Evolutionary conservation across 2,329 filamentous ascomycete genomes (phyloP), one percentile per base, ranked within the genome.

Genomic region (Aspergillus eucalypticola): DNA sequence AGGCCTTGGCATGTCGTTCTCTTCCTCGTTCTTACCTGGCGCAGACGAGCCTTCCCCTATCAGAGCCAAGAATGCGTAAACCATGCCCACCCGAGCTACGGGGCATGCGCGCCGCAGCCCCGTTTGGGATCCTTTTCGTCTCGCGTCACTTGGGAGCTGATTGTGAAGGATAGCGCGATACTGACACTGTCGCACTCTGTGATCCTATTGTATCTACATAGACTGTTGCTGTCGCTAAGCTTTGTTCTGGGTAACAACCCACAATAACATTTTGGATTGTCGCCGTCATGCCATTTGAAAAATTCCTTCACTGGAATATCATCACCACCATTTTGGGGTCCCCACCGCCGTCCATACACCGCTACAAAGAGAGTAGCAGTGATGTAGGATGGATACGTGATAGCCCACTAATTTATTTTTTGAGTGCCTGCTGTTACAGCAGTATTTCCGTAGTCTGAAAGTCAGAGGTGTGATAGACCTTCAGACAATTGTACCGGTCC

Each of bases 1-100:
- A 21, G n/a, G 39, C 21, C 53, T 55, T 55, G 53, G 53, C 53
- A 55, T 46, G 29, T n/a, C 42, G 39, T 23, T 25, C 25, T 55
- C 42, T 29, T 44, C n/a, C 39, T 55, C 39, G 29, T 55, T 55
- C 39, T 46, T 55, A 39, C 19, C 39, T 55, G 53, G 27, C 25
- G 41, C 53, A 44, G 39, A 25, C 44, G 23, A 17, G 19, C 38
- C 25, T 53, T 17, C 53, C 53, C 53, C 53, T 29, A 55, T 55
- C 53, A 46, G 53, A 27, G 23, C 23, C 39, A 19, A 29, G 29
- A 35, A 44, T 46, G 53, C 53, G 53, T 46, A 23, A 35, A 46
- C 25, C 39, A 44, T 15, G 25, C 53, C 53, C 23, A 44, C 53
- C 11, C 23, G 17, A 35, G 53, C 21, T 23, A 21, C 21, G 25